phyloP scores from a whole-genome alignment of 345 rosid species.

The Tarenaya hassleriana region DNA sequence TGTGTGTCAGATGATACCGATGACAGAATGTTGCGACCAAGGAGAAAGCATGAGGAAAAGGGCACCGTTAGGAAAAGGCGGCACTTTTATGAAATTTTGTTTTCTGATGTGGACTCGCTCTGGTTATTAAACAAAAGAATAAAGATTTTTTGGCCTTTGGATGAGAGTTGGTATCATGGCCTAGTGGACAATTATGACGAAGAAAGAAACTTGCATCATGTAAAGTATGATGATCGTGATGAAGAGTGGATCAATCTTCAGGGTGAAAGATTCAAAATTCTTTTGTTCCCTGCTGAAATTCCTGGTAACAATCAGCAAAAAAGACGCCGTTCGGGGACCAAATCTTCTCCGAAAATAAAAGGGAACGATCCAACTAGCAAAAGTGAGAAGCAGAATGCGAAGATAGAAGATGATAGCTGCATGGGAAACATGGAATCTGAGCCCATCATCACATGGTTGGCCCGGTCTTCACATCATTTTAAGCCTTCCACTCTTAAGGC shows the following conservation, averaged over 20 bases:
- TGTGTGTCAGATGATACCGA: constrained; percentile 52
- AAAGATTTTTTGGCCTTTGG: constrained; percentile 95
- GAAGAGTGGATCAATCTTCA: constrained; percentile 90
- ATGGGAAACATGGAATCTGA: constrained; percentile 61
- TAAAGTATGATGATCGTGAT: constrained; percentile 95
- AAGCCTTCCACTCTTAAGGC: constrained; percentile 52
- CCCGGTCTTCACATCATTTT: constrained; percentile 48
- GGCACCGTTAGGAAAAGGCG: constrained; percentile 63
- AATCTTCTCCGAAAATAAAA: constrained; percentile 30
- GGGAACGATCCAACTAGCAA: constrained; percentile 32
- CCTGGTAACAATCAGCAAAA: constrained; percentile 44
- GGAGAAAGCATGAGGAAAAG: constrained; percentile 49
- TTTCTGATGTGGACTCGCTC: constrained; percentile 57
- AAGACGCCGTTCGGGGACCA: constrained; percentile 36
- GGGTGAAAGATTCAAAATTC: constrained; percentile 77
- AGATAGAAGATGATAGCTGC: constrained; percentile 45
- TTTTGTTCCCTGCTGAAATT: constrained; percentile 76
- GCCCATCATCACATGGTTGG: constrained; percentile 90
- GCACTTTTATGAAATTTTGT: constrained; percentile 70
- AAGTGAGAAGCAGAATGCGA: constrained; percentile 36
- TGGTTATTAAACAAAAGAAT: constrained; percentile 74
- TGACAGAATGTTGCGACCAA: constrained; percentile 69
- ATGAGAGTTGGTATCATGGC: constrained; percentile 85
- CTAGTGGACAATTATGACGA: constrained; percentile 65
- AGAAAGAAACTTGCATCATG: constrained; percentile 75